phyloP scores from a whole-genome alignment of 768 basidiomycete genomes.

The Lactarius psammicola region DNA sequence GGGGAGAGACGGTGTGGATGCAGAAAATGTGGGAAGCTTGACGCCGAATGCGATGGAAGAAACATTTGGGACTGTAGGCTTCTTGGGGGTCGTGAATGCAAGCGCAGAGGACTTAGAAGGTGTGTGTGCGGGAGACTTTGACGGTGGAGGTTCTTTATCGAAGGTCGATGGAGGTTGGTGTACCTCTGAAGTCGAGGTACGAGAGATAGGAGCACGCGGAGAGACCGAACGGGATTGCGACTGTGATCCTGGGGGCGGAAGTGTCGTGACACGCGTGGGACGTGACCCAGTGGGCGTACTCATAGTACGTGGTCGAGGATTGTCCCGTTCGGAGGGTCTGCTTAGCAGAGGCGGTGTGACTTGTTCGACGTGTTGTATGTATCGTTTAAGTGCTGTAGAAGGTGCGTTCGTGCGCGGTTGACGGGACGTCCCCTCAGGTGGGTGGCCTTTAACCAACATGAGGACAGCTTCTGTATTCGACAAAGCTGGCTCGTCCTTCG shows the following conservation, averaged over 20 bases:
- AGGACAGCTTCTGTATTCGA: constrained; percentile 1
- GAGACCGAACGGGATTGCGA: constrained; percentile 10
- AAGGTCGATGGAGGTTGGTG: background rate
- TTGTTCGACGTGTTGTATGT: constrained; percentile 26
- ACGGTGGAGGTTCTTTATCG: background rate
- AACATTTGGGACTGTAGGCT: constrained; percentile 33
- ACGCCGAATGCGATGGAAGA: constrained; percentile 31
- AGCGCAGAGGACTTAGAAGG: constrained; percentile 17
- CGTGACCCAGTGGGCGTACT: constrained; percentile 30
- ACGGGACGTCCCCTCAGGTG: constrained; percentile 2
- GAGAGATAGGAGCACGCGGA: constrained; percentile 4
- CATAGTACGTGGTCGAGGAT: constrained; percentile 23
- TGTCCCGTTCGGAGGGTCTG: constrained; percentile 3
- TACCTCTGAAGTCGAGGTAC: constrained; percentile 6
- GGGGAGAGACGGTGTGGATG: constrained; percentile 41
- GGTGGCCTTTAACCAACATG: background rate
- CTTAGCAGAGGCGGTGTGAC: constrained; percentile 1
- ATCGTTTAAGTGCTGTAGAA: constrained; percentile 24
- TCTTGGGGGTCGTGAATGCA: constrained; percentile 28
- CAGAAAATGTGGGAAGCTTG: constrained; percentile 30
- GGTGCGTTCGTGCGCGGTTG: constrained; percentile 11
- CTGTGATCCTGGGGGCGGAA: background rate
- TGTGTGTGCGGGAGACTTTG: constrained; percentile 24
- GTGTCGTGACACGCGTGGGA: constrained; percentile 4
- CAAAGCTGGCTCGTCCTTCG: background rate